Evolutionary conservation across 2,329 filamentous ascomycete genomes (phyloP).

Genomic region (Trichocomaceae sp.): DNA sequence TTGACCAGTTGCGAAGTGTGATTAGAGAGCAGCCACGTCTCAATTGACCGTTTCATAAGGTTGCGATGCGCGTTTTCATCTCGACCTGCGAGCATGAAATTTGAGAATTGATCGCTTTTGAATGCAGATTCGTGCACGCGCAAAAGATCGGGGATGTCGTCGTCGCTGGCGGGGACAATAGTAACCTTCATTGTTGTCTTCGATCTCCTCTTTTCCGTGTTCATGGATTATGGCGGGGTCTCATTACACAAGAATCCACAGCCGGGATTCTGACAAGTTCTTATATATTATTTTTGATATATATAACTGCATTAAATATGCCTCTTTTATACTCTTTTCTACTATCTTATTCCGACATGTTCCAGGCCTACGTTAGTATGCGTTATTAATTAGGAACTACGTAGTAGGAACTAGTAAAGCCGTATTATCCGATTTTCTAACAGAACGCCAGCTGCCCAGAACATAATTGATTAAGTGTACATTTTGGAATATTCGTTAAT

Average conservation of each 20-base stretch:
- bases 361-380: too few relatives aligned
- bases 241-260: too few relatives aligned
- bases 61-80: neutral
- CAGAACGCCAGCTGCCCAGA: conserved; percentile 9
- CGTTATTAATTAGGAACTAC: too few relatives aligned
- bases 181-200: neutral
- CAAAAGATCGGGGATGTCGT: neutral
- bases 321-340: too few relatives aligned
- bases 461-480: conserved; percentile 15
- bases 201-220: too few relatives aligned
- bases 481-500: neutral
- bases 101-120: neutral
- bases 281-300: too few relatives aligned
- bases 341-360: too few relatives aligned
- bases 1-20: neutral
- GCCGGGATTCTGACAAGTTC: too few relatives aligned
- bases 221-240: too few relatives aligned
- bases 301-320: too few relatives aligned
- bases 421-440: too few relatives aligned
- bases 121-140: neutral
- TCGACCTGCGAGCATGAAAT: neutral
- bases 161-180: neutral
- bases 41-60: neutral
- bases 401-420: too few relatives aligned
- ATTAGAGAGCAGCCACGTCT: neutral